phyloP scores from a whole-genome alignment of 2,329 filamentous ascomycete genomes.

The Penicillium sp. region DNA sequence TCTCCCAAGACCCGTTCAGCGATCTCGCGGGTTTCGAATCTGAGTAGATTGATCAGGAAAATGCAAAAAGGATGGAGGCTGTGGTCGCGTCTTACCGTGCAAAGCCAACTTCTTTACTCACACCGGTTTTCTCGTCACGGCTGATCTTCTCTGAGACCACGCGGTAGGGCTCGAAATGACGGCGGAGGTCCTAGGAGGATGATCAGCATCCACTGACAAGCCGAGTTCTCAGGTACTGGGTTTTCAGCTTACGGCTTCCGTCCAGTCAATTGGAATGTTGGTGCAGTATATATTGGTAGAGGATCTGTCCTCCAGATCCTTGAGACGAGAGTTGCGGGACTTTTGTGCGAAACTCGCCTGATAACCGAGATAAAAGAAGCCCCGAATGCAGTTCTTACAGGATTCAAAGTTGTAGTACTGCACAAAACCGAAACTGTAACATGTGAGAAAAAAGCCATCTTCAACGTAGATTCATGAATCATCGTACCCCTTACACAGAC shows the following conservation, averaged over 20 bases:
- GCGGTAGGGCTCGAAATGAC: slow-evolving; percentile 51
- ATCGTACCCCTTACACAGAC: slow-evolving; percentile 89
- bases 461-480: neutral
- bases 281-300: slow-evolving; percentile 98
- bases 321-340: slow-evolving; percentile 96
- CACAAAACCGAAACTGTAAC: slow-evolving; percentile 87
- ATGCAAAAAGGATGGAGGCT: slow-evolving; percentile 7
- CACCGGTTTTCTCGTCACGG: slow-evolving; percentile 77
- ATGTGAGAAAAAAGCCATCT: neutral
- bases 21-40: slow-evolving; percentile 83
- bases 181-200: slow-evolving; percentile 73
- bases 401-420: slow-evolving; percentile 86
- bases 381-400: slow-evolving; percentile 93
- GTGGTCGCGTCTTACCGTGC: slow-evolving; percentile 63
- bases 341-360: slow-evolving; percentile 98
- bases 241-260: slow-evolving; percentile 68
- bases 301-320: slow-evolving; percentile 82
- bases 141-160: slow-evolving; percentile 95
- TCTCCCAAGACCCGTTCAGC: slow-evolving; percentile 85
- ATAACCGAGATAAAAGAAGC: slow-evolving; percentile 90
- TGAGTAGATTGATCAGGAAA: slow-evolving; percentile 39
- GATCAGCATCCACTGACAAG: slow-evolving; percentile 46
- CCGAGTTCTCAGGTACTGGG: slow-evolving; percentile 5
- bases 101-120: slow-evolving; percentile 95
- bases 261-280: slow-evolving; percentile 88